Evolutionary conservation across 1,284 basidiomycete species (phyloP).

Genomic region (Calocybe gambosa): DNA sequence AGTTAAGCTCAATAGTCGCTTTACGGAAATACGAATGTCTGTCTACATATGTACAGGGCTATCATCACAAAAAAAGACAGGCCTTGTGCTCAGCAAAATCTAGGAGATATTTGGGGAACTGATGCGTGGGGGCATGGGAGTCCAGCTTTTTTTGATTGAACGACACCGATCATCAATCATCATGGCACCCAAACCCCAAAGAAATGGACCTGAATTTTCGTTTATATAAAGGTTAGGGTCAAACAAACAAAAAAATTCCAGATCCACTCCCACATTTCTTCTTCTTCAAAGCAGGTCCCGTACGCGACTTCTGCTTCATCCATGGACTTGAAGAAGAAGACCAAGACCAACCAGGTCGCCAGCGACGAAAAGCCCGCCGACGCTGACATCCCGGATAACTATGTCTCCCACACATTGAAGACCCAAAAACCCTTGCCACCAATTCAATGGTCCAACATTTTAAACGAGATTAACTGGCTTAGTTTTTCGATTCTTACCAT

Average conservation of each 20-base stretch:
- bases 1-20: background rate
- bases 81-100: background rate
- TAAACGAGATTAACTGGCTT: slow-evolving; percentile 62
- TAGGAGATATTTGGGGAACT: slow-evolving; percentile 8
- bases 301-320: slow-evolving; percentile 19
- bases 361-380: slow-evolving; percentile 45
- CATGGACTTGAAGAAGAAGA: slow-evolving; percentile 7
- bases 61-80: background rate
- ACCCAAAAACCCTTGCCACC: slow-evolving; percentile 74
- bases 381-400: slow-evolving; percentile 80
- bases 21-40: background rate
- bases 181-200: slow-evolving; percentile 19
- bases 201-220: slow-evolving; percentile 17
- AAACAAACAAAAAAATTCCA: slow-evolving; percentile 7
- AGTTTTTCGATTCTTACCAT: slow-evolving; percentile 58
- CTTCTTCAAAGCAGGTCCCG: slow-evolving; percentile 12
- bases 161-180: too few species aligned
- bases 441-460: slow-evolving; percentile 62
- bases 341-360: slow-evolving; percentile 12
- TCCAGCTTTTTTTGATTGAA: too few species aligned
- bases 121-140: too few species aligned
- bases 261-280: slow-evolving; percentile 21
- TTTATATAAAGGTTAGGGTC: slow-evolving; percentile 14
- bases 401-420: slow-evolving; percentile 80
- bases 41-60: background rate